These are phyloP conservation scores for Mycena galericulata DNA, from an alignment of 768 basidiomycete species.

Conservation along the genomic window DNA sequence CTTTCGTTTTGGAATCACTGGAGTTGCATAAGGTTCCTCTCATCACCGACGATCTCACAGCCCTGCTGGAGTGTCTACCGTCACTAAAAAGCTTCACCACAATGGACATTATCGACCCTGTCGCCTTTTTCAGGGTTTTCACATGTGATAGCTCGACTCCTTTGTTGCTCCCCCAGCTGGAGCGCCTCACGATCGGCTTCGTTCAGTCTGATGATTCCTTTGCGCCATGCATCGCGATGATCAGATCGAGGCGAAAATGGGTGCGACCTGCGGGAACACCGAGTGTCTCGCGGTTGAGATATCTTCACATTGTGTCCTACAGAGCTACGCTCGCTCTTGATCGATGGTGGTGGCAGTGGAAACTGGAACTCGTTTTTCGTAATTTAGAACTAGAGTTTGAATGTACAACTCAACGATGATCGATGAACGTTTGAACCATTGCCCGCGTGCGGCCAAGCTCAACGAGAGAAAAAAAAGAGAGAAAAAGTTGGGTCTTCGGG, in stretches of 20 bases:
- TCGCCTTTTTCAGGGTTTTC: not conserved
- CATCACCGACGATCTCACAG: not conserved
- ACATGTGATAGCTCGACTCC: not conserved
- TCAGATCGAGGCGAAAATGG: not conserved
- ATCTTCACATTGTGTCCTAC: not conserved
- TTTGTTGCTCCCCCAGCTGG: not conserved
- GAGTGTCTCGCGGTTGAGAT: not conserved
- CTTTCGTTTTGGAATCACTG: not conserved
- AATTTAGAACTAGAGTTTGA: not conserved
- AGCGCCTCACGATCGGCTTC: not conserved
- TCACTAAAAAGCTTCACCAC: not conserved
- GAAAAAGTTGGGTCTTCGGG: too few species aligned
- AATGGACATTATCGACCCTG: not conserved
- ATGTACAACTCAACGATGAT: too few species aligned
- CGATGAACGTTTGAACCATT: too few species aligned
- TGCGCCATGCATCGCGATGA: not conserved
- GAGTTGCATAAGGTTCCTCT: not conserved
- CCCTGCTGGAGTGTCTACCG: not conserved
- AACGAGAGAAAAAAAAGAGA: too few species aligned
- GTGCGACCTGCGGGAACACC: not conserved
- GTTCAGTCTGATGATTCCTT: not conserved
- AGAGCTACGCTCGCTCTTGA: not conserved
- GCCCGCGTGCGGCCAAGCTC: too few species aligned
- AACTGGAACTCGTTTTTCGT: not conserved
- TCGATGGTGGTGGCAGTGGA: constrained; percentile 13